A percentile compares a stretch with the other conserved stretches of the same genome.
These are phyloP conservation scores for Mycena latifolia DNA, from an alignment of 768 basidiomycete genomes.

Conservation along the genomic window DNA sequence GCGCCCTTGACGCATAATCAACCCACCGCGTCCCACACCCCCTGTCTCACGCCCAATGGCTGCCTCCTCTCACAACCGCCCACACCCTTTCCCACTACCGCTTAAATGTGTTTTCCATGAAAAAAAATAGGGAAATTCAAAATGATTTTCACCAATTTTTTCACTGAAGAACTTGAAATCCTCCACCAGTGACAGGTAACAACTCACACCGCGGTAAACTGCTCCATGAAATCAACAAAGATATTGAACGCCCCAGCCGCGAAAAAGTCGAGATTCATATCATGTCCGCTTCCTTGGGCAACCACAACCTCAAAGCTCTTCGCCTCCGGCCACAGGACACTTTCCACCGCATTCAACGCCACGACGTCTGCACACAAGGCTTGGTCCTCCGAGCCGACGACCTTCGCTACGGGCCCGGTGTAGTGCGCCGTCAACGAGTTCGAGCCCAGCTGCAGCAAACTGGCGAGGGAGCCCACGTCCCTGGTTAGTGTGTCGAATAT, in stretches of 20 bases:
- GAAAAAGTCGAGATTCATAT: conserved; percentile 4
- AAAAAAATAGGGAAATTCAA: no score
- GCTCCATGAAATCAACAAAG: not conserved
- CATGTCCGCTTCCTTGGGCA: conserved; percentile 1
- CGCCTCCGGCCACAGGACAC: not conserved
- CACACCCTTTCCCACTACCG: no score
- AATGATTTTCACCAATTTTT: no score
- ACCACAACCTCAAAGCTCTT: conserved; percentile 2
- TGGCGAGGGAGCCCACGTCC: conserved; percentile 2
- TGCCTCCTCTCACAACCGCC: no score
- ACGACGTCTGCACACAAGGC: no score
- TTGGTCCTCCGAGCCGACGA: conserved; percentile 5
- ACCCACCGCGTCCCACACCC: no score
- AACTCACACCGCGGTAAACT: not conserved
- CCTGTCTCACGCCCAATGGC: no score
- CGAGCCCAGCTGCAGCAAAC: not conserved
- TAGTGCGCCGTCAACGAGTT: not conserved
- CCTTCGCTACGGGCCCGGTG: conserved; percentile 7
- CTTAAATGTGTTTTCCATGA: no score
- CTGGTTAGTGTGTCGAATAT: conserved; percentile 3
- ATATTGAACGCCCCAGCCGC: not conserved
- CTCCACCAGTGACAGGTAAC: no score
- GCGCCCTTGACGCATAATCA: no score
- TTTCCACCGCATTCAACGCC: no score
- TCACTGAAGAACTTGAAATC: no score